Base-by-base conservation (phyloP, 345 rosid species). In the Laguncularia racemosa region DNA sequence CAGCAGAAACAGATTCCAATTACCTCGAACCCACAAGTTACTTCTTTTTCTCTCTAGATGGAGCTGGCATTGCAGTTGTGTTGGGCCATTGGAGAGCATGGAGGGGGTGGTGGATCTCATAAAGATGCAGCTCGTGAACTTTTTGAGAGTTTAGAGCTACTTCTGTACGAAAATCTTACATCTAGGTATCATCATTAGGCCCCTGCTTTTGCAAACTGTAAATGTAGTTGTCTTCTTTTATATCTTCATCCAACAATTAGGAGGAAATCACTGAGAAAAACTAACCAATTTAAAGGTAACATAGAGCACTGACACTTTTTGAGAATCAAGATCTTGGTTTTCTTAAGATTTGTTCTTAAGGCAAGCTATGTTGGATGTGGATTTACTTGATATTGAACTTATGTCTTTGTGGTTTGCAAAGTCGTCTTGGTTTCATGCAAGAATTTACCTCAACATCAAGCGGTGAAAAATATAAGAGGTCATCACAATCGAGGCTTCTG, bases 61-160 rank as follows among this genome's bases (percentile, higher is more conserved):
- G 97, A 93, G 71, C 59, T 93, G 76, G 99, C 99, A 28, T 72
- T 93, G 64, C 91, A 89, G 46, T 73, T 93, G 54, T 93, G 99
- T 70, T 93, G 99, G 99, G 96, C 99, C 67, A 81, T 89, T 52
- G 99, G 99, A 58, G 97, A 93, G 79, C 84, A 93, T 67, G 95
- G 88, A 56, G 99, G 99, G 17, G 99, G 97, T 12, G 96, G 97
- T 46, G 84, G 57, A 65, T 72, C 89, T 53, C 85, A 85, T 72
- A 89, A 82, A 66, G 99, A 89, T 63, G 95, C 85, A 52, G 99
- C 97, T 65, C 88, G 97, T 10, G 99, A 93, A 69, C 97, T 89
- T 63, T 93, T 93, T 62, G 99, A 93, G 78, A 93, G 85, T 61
- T 75, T 89, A 54, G 99, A 93, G 65, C 67, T 93, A 33, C 97